Conservation (phyloP, 2,329 filamentous ascomycete genomes). For the Sporothrix brasiliensis region DNA sequence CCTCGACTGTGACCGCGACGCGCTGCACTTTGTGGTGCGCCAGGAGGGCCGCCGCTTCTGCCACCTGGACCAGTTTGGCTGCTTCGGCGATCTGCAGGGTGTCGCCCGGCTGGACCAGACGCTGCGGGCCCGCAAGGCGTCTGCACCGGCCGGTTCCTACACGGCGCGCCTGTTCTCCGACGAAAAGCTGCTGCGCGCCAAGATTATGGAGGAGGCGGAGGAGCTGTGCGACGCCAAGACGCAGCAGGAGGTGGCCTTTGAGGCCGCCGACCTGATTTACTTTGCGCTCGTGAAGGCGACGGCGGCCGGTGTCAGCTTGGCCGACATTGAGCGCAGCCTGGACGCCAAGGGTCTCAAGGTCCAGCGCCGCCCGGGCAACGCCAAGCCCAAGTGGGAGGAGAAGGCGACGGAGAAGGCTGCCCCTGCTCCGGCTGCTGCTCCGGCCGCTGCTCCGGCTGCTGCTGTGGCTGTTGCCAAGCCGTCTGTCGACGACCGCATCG, state of each 20-base stretch:
- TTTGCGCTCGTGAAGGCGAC: conserved; percentile 92
- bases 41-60: conserved; percentile 92
- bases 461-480: conserved; percentile 40
- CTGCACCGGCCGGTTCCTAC: conserved; percentile 87
- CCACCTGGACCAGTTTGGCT: conserved; percentile 86
- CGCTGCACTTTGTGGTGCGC: conserved; percentile 82
- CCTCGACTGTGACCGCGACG: conserved; percentile 92
- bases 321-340: conserved; percentile 88
- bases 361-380: conserved; percentile 88
- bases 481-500: conserved; percentile 59
- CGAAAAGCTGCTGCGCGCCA: conserved; percentile 82
- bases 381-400: conserved; percentile 88
- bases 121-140: conserved; percentile 75
- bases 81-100: conserved; percentile 83
- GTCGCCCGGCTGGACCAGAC: conserved; percentile 86
- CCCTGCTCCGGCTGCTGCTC: conserved; percentile 32
- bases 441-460: conserved; percentile 46
- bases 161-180: conserved; percentile 92
- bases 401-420: conserved; percentile 57
- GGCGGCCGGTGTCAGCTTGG: conserved; percentile 77
- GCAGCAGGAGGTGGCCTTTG: conserved; percentile 74
- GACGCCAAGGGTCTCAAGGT: conserved; percentile 96
- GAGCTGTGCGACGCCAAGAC: conserved; percentile 85
- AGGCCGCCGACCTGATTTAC: conserved; percentile 93
- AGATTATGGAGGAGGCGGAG: conserved; percentile 98